phyloP scores from a whole-genome alignment of 148 eudicot genomes.

The Talinum fruticosum region DNA sequence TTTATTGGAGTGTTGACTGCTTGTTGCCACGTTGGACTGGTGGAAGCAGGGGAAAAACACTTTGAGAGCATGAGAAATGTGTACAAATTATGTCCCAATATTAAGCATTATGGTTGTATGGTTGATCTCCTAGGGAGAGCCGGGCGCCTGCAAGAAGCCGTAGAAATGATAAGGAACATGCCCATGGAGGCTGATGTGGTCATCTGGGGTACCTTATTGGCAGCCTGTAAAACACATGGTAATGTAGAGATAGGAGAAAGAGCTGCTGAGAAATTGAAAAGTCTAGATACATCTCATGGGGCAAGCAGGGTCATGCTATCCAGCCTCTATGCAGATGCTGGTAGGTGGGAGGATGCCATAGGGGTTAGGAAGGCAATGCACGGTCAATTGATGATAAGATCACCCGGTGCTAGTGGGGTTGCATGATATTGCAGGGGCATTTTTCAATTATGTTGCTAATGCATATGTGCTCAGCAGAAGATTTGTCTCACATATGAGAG shows the following conservation, averaged over 20 bases:
- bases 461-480: neutral
- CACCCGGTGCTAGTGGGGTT: conserved; percentile 72
- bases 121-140: conserved; percentile 81
- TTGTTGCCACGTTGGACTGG: conserved; percentile 82
- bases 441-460: neutral
- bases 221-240: conserved; percentile 67
- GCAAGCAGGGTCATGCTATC: conserved; percentile 69
- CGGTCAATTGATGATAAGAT: conserved; percentile 45
- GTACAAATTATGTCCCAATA: conserved; percentile 55
- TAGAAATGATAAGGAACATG: conserved; percentile 59
- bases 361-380: conserved; percentile 48
- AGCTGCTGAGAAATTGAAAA: conserved; percentile 59
- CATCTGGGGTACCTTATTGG: conserved; percentile 81
- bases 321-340: conserved; percentile 71
- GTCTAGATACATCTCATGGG: conserved; percentile 66
- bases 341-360: conserved; percentile 71
- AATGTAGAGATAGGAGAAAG: conserved; percentile 60
- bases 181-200: conserved; percentile 86
- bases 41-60: conserved; percentile 56
- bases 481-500: neutral
- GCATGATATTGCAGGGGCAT: conserved; percentile 22
- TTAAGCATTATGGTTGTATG: conserved; percentile 89
- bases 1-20: conserved; percentile 80
- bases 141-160: conserved; percentile 69
- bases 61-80: conserved; percentile 55